Evolutionary conservation across 2,329 filamentous ascomycete genomes (phyloP).

Genomic region (Colletotrichum orchidophilum): DNA sequence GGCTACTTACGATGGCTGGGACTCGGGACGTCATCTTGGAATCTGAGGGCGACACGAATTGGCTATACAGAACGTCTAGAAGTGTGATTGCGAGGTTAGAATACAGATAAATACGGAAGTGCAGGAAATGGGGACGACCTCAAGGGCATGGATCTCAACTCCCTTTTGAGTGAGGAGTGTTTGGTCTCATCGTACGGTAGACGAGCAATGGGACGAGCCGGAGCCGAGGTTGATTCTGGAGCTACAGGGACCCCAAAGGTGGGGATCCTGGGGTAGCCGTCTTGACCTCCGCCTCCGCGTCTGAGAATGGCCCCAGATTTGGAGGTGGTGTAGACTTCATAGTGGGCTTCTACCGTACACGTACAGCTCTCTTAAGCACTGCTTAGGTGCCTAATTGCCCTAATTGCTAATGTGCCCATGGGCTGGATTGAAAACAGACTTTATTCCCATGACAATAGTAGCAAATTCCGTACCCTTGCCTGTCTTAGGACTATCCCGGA

Average conservation of each 20-base stretch:
- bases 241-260: constrained; percentile 29
- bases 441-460: background rate
- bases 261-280: constrained; percentile 32
- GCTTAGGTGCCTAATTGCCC: too few relatives aligned
- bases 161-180: constrained; percentile 26
- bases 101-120: background rate
- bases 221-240: constrained; percentile 32
- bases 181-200: constrained; percentile 25
- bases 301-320: constrained; percentile 12
- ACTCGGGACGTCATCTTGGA: constrained; percentile 38
- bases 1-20: constrained; percentile 37
- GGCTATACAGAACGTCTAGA: background rate
- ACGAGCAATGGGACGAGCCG: constrained; percentile 20
- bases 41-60: background rate
- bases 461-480: background rate
- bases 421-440: background rate
- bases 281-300: constrained; percentile 29
- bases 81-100: background rate
- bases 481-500: background rate
- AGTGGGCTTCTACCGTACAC: background rate
- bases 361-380: too few relatives aligned
- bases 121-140: background rate
- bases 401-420: background rate
- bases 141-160: background rate
- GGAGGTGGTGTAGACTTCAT: too few relatives aligned